Percentiles rank a stretch among this genome's conserved stretches.
Conservation (phyloP, 2,329 filamentous ascomycete genomes). For the Chrysoporthe deuterocubensis region DNA sequence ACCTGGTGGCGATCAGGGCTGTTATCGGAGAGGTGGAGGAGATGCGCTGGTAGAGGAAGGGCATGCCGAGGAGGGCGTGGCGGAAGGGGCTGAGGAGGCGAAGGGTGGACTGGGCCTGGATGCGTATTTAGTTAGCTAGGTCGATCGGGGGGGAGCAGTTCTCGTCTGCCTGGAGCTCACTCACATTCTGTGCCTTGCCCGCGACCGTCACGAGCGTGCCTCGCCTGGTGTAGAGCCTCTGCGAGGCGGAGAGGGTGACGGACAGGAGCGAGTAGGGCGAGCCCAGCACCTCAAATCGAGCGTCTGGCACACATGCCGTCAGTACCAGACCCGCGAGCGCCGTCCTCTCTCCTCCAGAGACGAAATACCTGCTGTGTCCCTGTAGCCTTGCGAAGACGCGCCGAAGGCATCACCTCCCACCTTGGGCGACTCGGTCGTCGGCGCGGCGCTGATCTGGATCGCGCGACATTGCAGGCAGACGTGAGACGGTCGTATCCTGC, state of each 20-base stretch:
- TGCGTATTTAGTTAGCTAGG: conserved; percentile 16
- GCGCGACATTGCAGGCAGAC: conserved; percentile 61
- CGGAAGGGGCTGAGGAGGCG: conserved; percentile 84
- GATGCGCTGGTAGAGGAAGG: conserved; percentile 92
- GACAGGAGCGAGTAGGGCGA: conserved; percentile 92
- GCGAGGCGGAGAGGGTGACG: conserved; percentile 88
- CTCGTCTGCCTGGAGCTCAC: conserved; percentile 29
- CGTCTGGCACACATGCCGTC: conserved; percentile 63
- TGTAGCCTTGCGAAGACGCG: conserved; percentile 46
- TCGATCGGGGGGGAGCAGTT: neutral
- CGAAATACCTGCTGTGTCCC: conserved; percentile 55
- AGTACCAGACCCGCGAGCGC: neutral
- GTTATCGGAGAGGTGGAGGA: conserved; percentile 87
- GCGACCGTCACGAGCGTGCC: conserved; percentile 89
- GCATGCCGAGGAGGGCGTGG: conserved; percentile 80
- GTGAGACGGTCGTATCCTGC: conserved; percentile 38
- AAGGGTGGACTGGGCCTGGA: conserved; percentile 83
- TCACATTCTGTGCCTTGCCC: conserved; percentile 87
- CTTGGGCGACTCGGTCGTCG: conserved; percentile 58
- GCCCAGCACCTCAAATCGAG: conserved; percentile 90
- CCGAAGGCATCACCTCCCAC: conserved; percentile 61
- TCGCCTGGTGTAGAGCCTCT: conserved; percentile 88
- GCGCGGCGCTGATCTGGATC: conserved; percentile 66
- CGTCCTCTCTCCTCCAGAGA: neutral
- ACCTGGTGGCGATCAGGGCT: conserved; percentile 86